These are phyloP conservation scores for Penicillium sp. DNA, from an alignment of 2,329 filamentous ascomycete genomes.

Conservation along the genomic window DNA sequence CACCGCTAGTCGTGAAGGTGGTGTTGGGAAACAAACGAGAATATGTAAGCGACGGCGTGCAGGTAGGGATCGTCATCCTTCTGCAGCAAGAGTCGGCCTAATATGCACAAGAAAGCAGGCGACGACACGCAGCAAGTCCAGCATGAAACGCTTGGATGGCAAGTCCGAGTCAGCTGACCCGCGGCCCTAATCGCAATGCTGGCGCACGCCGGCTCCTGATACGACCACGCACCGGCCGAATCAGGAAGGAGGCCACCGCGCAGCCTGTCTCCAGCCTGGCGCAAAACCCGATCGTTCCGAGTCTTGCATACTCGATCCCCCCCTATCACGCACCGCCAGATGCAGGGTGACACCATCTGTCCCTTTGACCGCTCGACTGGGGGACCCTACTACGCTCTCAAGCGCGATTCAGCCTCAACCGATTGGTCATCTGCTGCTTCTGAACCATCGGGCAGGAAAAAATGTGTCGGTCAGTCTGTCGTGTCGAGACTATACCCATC, in stretches of 20 bases:
- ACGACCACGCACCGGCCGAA: background rate
- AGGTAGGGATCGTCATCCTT: background rate
- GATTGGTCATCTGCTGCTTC: background rate
- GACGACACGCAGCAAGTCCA: background rate
- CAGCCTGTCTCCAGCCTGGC: too few species aligned
- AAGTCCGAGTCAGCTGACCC: conserved; percentile 6
- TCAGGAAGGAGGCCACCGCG: background rate
- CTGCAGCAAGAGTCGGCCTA: background rate
- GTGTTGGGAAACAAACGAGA: background rate
- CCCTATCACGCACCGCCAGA: background rate
- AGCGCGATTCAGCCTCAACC: background rate
- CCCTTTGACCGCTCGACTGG: background rate
- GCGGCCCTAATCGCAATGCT: background rate
- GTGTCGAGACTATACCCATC: background rate
- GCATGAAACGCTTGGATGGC: background rate
- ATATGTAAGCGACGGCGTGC: background rate
- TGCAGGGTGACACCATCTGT: background rate
- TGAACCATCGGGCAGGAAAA: background rate
- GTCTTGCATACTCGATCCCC: background rate
- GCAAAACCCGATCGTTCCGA: conserved; percentile 3
- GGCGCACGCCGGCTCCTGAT: background rate
- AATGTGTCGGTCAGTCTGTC: background rate
- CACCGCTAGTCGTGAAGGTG: background rate
- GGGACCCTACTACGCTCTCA: background rate
- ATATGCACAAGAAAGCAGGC: background rate